Evolutionary conservation across 805 yeast genomes (phyloP), one percentile per base, ranked within the genome.

Genomic region (Saccharomycopsis sp.): DNA sequence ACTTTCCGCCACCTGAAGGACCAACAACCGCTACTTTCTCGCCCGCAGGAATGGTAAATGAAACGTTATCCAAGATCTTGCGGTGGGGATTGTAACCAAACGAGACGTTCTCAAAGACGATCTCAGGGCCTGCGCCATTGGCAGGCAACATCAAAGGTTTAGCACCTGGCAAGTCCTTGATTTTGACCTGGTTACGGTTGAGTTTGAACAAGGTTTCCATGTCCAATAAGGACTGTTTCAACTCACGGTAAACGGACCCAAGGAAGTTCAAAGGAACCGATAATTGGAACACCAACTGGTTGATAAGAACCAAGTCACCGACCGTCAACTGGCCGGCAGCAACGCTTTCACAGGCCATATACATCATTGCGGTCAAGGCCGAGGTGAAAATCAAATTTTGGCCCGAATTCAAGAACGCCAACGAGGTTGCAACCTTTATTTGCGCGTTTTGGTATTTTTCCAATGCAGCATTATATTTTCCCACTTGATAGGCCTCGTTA

Each of bases 291-390:
- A 94, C 98, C 58, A 94, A 79, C 73, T 94, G 99, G 72, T 94
- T 94, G 64, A 94, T 93, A 61, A 94, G 76, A 20, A 94, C 98
- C 67, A 94, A 77, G 69, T 94, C 99, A 64, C 99, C 99, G 20
- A 94, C 97, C 0, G 96, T 86, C 57, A 94, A 75, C 0, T 82
- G 71, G 0, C 97, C 97, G 2, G 80, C 72, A 14, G 90, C 84
- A n/a, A 94, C 94, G 25, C 98, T 98, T 57, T 84, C 83, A 66
- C 97, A 89, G 15, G 97, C 97, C 96, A 94, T 86, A 70, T 89
- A 94, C 99, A 94, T 94, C 96, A 94, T 94, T 1, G 85, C 88
- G 1, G 99, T 94, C 63, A 94, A 75, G 1, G 99, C 98, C 47
- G 88, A 72, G 0, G 97, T 89, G 73, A 88, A 88, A 35, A 88